Percentiles rank a stretch among this genome's conserved stretches.
These are phyloP conservation scores for Fusarium pininemorale DNA, from an alignment of 2,329 filamentous ascomycete species.

Conservation along the genomic window DNA sequence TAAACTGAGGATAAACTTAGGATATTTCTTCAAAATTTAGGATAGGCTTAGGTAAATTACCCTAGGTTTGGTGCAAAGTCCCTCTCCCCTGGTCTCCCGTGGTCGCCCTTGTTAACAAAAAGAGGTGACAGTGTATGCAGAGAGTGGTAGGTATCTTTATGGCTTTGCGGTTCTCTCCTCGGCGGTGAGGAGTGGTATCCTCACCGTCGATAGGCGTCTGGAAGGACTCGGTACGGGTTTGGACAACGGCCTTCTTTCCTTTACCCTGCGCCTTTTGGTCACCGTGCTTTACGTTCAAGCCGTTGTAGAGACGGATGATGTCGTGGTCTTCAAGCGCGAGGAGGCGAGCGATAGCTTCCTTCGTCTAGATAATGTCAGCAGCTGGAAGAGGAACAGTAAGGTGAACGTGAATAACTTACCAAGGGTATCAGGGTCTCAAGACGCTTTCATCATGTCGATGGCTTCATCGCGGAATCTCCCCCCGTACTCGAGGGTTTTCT, in stretches of 20 bases:
- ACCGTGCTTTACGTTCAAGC: accelerated
- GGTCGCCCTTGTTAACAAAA: neutral
- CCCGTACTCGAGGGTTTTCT: neutral
- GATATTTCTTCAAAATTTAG: neutral
- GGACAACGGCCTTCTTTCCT: accelerated
- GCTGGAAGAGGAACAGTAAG: neutral
- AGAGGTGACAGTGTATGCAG: neutral
- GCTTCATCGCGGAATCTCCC: neutral
- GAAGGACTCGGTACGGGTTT: neutral
- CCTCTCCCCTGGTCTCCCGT: too few relatives aligned
- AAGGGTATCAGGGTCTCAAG: neutral
- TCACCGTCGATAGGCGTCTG: neutral
- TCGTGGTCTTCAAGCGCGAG: accelerated
- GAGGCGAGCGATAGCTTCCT: neutral
- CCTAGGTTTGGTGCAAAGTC: too few relatives aligned
- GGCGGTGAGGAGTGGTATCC: neutral
- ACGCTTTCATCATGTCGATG: neutral
- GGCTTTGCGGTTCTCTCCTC: too few relatives aligned
- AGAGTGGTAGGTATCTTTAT: neutral
- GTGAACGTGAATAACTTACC: neutral
- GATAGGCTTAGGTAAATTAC: neutral
- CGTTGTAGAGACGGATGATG: accelerated
- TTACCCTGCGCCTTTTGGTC: accelerated
- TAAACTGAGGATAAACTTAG: neutral
- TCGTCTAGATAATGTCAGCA: neutral